Conservation (phyloP, 1,139 yeast genomes). For the Suhomyces ambrosiae region DNA sequence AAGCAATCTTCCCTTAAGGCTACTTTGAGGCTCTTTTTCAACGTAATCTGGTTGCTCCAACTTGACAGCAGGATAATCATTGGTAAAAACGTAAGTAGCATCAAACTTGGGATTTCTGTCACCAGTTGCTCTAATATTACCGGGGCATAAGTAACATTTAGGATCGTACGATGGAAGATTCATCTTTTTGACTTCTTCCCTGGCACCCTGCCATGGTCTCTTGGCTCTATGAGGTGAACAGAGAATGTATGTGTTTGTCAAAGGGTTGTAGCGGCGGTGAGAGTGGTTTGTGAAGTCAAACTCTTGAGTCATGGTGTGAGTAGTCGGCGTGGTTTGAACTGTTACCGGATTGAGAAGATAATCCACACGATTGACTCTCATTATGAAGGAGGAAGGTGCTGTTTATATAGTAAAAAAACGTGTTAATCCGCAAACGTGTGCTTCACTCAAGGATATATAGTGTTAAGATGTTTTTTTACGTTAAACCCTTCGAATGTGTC, state of each 20-base stretch:
- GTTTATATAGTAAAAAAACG: slow-evolving; percentile 6
- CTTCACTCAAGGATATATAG: not conserved
- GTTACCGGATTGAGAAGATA: slow-evolving; percentile 28
- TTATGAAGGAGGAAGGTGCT: slow-evolving; percentile 4
- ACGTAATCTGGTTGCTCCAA: slow-evolving; percentile 54
- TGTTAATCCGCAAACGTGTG: too few relatives aligned
- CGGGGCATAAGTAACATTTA: slow-evolving; percentile 74
- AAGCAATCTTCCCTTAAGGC: slow-evolving; percentile 48
- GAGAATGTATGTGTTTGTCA: slow-evolving; percentile 62
- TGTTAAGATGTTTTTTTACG: not conserved
- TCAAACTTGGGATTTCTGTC: slow-evolving; percentile 61
- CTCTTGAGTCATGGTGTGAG: slow-evolving; percentile 24
- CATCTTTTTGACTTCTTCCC: slow-evolving; percentile 51
- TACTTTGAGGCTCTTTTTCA: slow-evolving; percentile 20
- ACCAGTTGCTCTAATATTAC: slow-evolving; percentile 69
- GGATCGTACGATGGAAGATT: slow-evolving; percentile 60
- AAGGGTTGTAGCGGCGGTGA: slow-evolving; percentile 70
- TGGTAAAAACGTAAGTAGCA: slow-evolving; percentile 60
- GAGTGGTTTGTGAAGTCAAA: slow-evolving; percentile 59
- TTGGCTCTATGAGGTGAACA: slow-evolving; percentile 80
- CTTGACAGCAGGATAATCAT: slow-evolving; percentile 74
- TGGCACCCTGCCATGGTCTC: slow-evolving; percentile 82
- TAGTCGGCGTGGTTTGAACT: not conserved
- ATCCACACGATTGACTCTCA: slow-evolving; percentile 20
- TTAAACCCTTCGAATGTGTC: slow-evolving; percentile 1